Percentiles rank a stretch among this genome's conserved stretches.
Conservation (phyloP, 306 rosid genomes). For the Cicer pinnatifidum region DNA sequence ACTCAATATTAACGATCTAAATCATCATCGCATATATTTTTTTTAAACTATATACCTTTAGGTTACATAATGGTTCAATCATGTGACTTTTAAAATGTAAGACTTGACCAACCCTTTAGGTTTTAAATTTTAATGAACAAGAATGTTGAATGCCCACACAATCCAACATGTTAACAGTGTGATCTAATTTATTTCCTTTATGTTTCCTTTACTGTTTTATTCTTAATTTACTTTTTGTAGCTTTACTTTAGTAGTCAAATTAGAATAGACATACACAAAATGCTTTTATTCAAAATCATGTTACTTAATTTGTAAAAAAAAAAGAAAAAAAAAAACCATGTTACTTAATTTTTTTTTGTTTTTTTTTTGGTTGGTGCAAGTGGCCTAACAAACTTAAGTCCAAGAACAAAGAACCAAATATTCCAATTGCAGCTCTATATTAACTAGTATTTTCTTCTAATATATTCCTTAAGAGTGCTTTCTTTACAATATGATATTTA, state of each 20-base stretch:
- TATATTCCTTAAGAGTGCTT: background rate
- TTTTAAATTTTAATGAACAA: conserved; percentile 5
- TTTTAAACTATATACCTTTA: background rate
- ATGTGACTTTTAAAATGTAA: background rate
- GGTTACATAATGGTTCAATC: conserved; percentile 4
- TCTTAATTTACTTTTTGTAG: conserved; percentile 44
- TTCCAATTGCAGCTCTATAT: conserved; percentile 38
- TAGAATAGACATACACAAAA: conserved; percentile 34
- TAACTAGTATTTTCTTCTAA: conserved; percentile 6
- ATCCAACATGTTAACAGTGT: conserved; percentile 50
- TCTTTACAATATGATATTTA: background rate
- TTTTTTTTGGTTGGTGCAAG: conserved; percentile 18
- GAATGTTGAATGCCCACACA: conserved; percentile 47
- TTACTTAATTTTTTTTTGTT: conserved; percentile 4
- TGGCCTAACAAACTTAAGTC: conserved; percentile 34
- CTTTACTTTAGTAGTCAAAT: conserved; percentile 58
- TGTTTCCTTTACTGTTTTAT: conserved; percentile 38
- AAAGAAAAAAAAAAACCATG: background rate
- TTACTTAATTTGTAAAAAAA: background rate
- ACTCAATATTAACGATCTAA: background rate
- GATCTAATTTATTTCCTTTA: conserved; percentile 40
- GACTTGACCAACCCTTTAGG: conserved; percentile 14
- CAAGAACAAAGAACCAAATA: conserved; percentile 40
- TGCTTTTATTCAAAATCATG: conserved; percentile 38
- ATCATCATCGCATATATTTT: background rate